Conservation (phyloP, 257 asterid species). For the Solanum commersonii region DNA sequence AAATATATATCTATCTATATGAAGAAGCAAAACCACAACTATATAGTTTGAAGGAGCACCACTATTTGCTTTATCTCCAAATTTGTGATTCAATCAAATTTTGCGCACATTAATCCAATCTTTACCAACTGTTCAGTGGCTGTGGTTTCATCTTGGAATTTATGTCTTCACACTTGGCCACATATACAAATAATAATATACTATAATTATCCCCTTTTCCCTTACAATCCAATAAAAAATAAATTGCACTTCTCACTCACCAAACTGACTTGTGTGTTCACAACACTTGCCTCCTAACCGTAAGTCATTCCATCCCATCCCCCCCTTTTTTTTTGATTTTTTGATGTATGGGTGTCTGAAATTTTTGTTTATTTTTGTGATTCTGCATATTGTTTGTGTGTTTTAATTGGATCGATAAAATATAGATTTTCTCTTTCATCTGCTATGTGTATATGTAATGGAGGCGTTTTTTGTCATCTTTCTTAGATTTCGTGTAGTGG, state of each 20-base stretch:
- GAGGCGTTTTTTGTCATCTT: not conserved
- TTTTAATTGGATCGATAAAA: not conserved
- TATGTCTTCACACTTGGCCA: slow-evolving; percentile 28
- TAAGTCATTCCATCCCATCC: slow-evolving; percentile 13
- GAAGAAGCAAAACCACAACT: slow-evolving; percentile 1
- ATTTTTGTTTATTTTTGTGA: not conserved
- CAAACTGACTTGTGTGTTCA: not conserved
- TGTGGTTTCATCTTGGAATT: slow-evolving; percentile 19
- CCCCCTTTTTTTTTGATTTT: too few relatives aligned
- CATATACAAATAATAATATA: slow-evolving; percentile 1
- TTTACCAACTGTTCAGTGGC: slow-evolving; percentile 45
- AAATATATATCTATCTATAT: not conserved
- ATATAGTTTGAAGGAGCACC: slow-evolving; percentile 37
- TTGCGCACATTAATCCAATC: slow-evolving; percentile 22
- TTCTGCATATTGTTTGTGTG: not conserved
- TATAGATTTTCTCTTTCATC: not conserved
- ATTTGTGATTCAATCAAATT: not conserved
- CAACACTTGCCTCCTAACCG: slow-evolving; percentile 12
- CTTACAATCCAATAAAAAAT: not conserved
- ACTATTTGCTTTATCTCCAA: slow-evolving; percentile 39
- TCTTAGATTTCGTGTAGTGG: not conserved
- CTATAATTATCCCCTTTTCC: slow-evolving; percentile 8
- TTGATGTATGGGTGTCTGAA: not conserved
- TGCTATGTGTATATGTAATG: not conserved
- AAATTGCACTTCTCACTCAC: not conserved